A percentile compares a stretch with the other conserved stretches of the same genome.
Conservation (phyloP, 2,329 filamentous ascomycete genomes). For the Fusarium sacchari region DNA sequence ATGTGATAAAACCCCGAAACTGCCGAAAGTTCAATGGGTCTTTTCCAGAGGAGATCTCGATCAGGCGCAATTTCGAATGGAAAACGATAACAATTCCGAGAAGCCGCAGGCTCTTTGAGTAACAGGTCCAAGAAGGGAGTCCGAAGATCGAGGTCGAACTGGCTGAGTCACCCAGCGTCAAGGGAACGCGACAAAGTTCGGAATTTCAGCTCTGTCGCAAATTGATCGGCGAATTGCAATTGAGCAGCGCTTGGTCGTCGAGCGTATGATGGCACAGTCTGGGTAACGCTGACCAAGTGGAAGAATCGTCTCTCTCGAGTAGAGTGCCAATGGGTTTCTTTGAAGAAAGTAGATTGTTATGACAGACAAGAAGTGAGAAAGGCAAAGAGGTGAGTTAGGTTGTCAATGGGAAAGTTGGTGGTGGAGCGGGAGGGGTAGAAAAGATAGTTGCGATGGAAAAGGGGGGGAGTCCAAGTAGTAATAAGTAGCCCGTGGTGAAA, state of each 20-base stretch:
- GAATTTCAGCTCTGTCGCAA: slow-evolving; percentile 26
- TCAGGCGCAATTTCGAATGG: slow-evolving; percentile 17
- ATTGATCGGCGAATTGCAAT: slow-evolving; percentile 21
- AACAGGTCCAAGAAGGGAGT: slow-evolving; percentile 11
- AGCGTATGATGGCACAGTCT: slow-evolving; percentile 4
- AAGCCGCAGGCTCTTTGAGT: slow-evolving; percentile 2
- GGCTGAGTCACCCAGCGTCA: slow-evolving; percentile 37
- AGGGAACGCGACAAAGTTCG: slow-evolving; percentile 12
- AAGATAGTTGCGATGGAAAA: slow-evolving; percentile 36
- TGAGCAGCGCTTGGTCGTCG: slow-evolving; percentile 3
- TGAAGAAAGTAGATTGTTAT: slow-evolving; percentile 28
- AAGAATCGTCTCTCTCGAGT: slow-evolving; percentile 16
- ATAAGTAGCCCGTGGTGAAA: slow-evolving; percentile 30
- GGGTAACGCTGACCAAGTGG: slow-evolving; percentile 5
- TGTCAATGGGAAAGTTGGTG: slow-evolving; percentile 41
- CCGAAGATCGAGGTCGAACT: slow-evolving; percentile 27
- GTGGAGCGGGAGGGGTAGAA: slow-evolving; percentile 44
- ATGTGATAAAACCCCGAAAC: slow-evolving; percentile 15
- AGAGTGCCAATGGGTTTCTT: slow-evolving; percentile 16
- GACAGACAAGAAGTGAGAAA: slow-evolving; percentile 32
- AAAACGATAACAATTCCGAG: not conserved
- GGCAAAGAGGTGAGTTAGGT: slow-evolving; percentile 40
- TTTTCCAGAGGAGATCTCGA: not conserved
- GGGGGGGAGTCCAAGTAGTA: slow-evolving; percentile 44
- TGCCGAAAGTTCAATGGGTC: not conserved